These are phyloP conservation scores for Choiromyces venosus DNA, from an alignment of 495 filamentous ascomycete genomes.

Conservation along the genomic window DNA sequence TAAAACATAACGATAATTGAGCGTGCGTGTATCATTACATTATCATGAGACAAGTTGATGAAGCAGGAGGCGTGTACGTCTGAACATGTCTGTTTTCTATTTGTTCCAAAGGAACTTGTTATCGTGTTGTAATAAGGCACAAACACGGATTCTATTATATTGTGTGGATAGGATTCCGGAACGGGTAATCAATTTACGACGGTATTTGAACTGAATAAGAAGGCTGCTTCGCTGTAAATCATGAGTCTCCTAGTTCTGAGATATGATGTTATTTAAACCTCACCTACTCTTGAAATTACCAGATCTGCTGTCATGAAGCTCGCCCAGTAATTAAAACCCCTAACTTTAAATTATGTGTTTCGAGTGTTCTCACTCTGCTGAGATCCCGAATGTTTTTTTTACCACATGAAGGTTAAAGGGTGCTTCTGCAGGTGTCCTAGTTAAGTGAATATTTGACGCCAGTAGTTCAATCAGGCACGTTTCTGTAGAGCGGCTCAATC, in stretches of 20 bases:
- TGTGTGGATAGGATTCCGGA: background rate
- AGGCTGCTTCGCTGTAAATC: background rate
- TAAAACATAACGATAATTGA: background rate
- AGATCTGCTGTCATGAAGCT: background rate
- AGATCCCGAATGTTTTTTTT: background rate
- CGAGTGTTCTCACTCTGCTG: background rate
- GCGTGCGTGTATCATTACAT: background rate
- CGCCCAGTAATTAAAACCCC: background rate
- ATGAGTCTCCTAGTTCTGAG: background rate
- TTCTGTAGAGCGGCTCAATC: background rate
- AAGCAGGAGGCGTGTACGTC: background rate
- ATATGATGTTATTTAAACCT: background rate
- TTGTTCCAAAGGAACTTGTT: background rate
- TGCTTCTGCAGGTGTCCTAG: background rate
- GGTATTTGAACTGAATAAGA: background rate
- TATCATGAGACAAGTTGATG: background rate
- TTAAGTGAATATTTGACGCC: background rate
- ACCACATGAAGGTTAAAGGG: background rate
- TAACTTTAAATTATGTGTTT: too few species aligned
- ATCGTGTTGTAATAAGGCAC: background rate
- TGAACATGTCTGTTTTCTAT: background rate
- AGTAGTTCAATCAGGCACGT: background rate
- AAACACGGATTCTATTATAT: background rate
- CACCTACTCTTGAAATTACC: background rate
- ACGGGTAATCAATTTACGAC: background rate